A percentile compares a stretch with the other conserved stretches of the same genome.
Conservation (phyloP, 75 land plant species). For the Chamaecyparis obtusa region DNA sequence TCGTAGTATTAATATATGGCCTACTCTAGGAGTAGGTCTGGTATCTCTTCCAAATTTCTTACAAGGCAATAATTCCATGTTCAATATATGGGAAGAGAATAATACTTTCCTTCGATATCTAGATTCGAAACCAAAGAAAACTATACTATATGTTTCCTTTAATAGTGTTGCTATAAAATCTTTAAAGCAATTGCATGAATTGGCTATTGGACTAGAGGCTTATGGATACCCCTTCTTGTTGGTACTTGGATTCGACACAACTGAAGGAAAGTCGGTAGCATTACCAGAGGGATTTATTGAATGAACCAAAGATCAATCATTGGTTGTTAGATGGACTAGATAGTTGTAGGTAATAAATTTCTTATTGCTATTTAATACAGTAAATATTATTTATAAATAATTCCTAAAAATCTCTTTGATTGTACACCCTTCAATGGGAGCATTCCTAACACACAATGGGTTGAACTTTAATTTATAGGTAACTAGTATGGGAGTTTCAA, state of each 20-base stretch:
- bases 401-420: too few species aligned
- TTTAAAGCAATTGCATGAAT: constrained; percentile 40
- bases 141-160: constrained; percentile 55
- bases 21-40: background rate
- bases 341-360: background rate
- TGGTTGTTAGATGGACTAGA: background rate
- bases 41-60: background rate
- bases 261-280: background rate
- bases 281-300: constrained; percentile 6
- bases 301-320: background rate
- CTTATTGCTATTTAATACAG: too few species aligned
- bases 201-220: constrained; percentile 53
- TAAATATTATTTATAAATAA: too few species aligned
- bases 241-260: constrained; percentile 32
- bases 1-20: background rate
- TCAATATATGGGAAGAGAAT: background rate
- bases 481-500: constrained; percentile 47
- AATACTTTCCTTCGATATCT: constrained; percentile 39
- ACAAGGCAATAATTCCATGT: background rate
- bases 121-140: constrained; percentile 29
- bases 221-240: constrained; percentile 47
- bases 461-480: constrained; percentile 71
- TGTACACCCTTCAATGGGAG: constrained; percentile 47
- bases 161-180: constrained; percentile 5
- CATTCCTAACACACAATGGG: constrained; percentile 63